Evolutionary conservation across 192 early-diverging fungal genomes (phyloP).

Genomic region (Spizellomyces sp.): DNA sequence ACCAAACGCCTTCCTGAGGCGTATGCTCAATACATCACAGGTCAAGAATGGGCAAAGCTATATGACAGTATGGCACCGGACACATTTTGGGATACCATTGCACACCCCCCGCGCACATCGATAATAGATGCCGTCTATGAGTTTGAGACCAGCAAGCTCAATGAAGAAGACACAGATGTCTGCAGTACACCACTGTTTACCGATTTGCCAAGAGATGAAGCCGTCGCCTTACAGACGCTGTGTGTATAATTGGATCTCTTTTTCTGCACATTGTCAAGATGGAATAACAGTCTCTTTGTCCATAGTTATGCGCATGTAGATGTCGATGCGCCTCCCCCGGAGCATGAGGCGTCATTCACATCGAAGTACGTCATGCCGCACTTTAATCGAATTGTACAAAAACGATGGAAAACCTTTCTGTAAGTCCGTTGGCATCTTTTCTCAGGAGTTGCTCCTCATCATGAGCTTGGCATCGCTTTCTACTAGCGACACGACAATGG

Average conservation of each 20-base stretch:
- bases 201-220: not conserved
- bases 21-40: conserved; percentile 1
- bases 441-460: not conserved
- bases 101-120: not conserved
- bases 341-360: conserved; percentile 3
- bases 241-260: not conserved
- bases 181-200: not conserved
- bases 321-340: not conserved
- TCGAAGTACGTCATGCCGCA: conserved; percentile 12
- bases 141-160: not conserved
- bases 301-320: not conserved
- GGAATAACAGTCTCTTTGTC: not conserved
- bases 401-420: no score
- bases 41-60: not conserved
- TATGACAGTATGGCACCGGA: not conserved
- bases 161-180: not conserved
- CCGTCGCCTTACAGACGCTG: not conserved
- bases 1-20: not conserved
- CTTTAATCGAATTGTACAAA: not conserved
- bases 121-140: not conserved
- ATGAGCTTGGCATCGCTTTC: not conserved
- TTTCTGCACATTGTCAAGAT: not conserved
- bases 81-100: conserved; percentile 1
- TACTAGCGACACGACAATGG: conserved; percentile 2
- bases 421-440: not conserved